These are phyloP conservation scores for Emiliania huxleyi DNA, from an alignment of 78 protist genomes.

Conservation along the genomic window DNA sequence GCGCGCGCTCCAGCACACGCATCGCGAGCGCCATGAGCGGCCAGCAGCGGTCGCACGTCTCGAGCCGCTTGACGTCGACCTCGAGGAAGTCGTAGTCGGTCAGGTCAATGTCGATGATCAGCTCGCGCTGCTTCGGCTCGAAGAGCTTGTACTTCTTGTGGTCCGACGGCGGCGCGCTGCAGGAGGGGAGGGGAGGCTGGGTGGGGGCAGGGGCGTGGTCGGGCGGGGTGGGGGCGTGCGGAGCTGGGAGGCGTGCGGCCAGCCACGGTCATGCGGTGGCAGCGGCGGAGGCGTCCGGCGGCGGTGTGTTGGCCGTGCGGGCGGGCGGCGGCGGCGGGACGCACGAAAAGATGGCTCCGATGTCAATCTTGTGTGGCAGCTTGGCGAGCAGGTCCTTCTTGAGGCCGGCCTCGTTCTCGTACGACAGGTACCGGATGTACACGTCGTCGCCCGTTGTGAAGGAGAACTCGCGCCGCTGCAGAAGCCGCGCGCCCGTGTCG, in stretches of 20 bases:
- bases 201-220: no score
- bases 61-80: slow-evolving; percentile 5
- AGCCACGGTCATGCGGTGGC: no score
- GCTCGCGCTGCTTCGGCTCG: slow-evolving; percentile 23
- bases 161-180: background rate
- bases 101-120: slow-evolving; percentile 93
- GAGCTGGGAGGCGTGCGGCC: no score
- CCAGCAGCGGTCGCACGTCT: slow-evolving; percentile 90
- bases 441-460: slow-evolving; percentile 45
- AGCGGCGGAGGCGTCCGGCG: no score
- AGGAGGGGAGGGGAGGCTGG: no score
- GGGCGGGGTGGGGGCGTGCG: no score
- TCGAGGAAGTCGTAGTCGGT: slow-evolving; percentile 94
- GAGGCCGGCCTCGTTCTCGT: background rate
- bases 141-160: background rate
- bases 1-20: slow-evolving; percentile 51
- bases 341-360: slow-evolving; percentile 49
- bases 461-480: slow-evolving; percentile 37
- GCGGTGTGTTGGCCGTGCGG: no score
- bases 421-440: slow-evolving; percentile 34
- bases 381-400: background rate
- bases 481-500: background rate
- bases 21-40: slow-evolving; percentile 79
- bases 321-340: no score
- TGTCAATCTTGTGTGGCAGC: slow-evolving; percentile 45